Conservation (phyloP, 768 basidiomycete species). For the Wakefieldia striispora region DNA sequence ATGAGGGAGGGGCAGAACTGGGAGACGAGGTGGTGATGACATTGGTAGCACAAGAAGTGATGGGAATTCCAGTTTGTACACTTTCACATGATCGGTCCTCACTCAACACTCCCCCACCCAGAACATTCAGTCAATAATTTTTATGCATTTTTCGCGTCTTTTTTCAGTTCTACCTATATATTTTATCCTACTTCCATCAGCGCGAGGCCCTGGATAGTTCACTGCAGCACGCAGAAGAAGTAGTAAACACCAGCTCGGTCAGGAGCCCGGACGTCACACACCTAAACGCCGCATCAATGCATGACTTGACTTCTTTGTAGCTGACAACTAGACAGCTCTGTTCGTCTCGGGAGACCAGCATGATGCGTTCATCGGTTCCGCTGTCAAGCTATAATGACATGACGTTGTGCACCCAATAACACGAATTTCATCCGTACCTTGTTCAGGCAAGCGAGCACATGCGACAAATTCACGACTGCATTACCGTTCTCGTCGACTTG, state of each 20-base stretch:
- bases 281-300: constrained; percentile 82
- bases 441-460: constrained; percentile 90
- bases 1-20: constrained; percentile 65
- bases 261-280: constrained; percentile 34
- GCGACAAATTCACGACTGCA: constrained; percentile 85
- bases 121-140: constrained; percentile 19
- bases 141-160: constrained; percentile 52
- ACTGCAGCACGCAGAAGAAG: constrained; percentile 27
- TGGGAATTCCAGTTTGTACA: not conserved
- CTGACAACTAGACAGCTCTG: constrained; percentile 93
- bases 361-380: constrained; percentile 89
- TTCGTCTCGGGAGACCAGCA: constrained; percentile 94
- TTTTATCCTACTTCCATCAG: constrained; percentile 40
- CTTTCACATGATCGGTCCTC: too few relatives aligned
- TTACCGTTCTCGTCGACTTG: constrained; percentile 90
- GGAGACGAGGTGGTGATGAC: constrained; percentile 42
- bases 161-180: constrained; percentile 63
- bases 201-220: constrained; percentile 40
- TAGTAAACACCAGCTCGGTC: not conserved
- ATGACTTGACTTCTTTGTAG: constrained; percentile 87
- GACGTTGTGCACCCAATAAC: not conserved
- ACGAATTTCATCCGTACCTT: constrained; percentile 48
- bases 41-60: constrained; percentile 7
- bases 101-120: not conserved
- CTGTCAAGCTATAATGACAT: constrained; percentile 68